Evolutionary conservation across 2,329 filamentous ascomycete species (phyloP).

Genomic region (Paraphaeosphaeria minitans): DNA sequence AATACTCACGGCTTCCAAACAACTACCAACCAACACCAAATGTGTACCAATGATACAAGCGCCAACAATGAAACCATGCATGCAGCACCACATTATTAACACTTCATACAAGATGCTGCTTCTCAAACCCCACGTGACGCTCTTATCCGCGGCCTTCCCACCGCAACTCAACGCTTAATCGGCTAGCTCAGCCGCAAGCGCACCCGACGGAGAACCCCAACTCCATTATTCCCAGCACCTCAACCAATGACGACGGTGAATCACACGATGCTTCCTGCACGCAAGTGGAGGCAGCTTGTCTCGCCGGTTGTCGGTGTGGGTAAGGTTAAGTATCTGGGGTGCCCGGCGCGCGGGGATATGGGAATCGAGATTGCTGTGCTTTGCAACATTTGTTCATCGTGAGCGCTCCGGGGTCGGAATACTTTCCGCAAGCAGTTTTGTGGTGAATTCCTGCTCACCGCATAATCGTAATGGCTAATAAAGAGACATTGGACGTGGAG

Average conservation of each 20-base stretch:
- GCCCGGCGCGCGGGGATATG: background rate
- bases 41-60: background rate
- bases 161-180: background rate
- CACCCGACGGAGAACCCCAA: slow-evolving; percentile 1
- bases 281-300: slow-evolving; percentile 1
- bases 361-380: background rate
- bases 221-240: background rate
- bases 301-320: background rate
- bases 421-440: background rate
- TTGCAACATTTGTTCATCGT: background rate
- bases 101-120: background rate
- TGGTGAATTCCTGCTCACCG: background rate
- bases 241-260: slow-evolving; percentile 1
- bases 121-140: background rate
- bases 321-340: slow-evolving; percentile 6
- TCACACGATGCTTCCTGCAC: background rate
- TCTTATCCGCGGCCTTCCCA: background rate
- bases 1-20: background rate
- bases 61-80: background rate
- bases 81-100: background rate
- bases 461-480: background rate
- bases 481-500: slow-evolving; percentile 4
- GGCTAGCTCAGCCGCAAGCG: slow-evolving; percentile 7
- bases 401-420: background rate
- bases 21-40: background rate